Base-by-base conservation (phyloP, 257 asterid species). In the Nicotiana attenuata region DNA sequence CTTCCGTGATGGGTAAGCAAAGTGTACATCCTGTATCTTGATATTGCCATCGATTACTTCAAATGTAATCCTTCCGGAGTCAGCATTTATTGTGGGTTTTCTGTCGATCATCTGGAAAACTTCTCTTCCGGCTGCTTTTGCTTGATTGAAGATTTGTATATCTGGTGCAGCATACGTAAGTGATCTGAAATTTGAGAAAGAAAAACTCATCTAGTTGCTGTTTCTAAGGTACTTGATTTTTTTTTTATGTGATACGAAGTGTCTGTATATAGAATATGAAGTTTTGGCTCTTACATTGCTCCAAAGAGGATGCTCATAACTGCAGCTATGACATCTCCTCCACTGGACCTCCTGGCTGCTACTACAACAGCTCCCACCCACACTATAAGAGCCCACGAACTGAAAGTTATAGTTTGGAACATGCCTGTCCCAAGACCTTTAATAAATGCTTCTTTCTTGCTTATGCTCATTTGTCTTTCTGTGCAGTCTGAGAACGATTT, bases 221-320 rank as follows among this genome's bases (percentile, higher is more conserved):
- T 56, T 17, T 8, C 28, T 69, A 68, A 50, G 6, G 66, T 38
- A 10, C 6, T 65, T 71, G 56, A 22, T 52, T 38, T 61, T 76
- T 50, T 82, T 47, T 64, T 24, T 50, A 14, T 78, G 9, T 47
- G 4, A 47, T 14, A 47, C 26, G 57, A 60, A 57, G 73, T 35
- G n/a, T 33, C 73, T 38, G 17, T 45, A 41, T 60, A 24, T 35
- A 59, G 33, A 56, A 64, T 28, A 11, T 38, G 82, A 50, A 41
- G 1, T 50, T 59, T 56, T 81, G 47, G 73, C 59, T 85, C 97
- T 85, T 90, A 93, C 98, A 93, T 93, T 41, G 98, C 98, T 81
- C 98, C 98, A 65, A 93, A 93, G 77, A 93, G 96, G 81, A 93
- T 92, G 86, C 98, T 90, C 98, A 93, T 93, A 81, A 93, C 96